Evolutionary conservation across 2,329 filamentous ascomycete species (phyloP), one percentile per base, ranked within the genome.

Genomic region (Beauveria bassiana): DNA sequence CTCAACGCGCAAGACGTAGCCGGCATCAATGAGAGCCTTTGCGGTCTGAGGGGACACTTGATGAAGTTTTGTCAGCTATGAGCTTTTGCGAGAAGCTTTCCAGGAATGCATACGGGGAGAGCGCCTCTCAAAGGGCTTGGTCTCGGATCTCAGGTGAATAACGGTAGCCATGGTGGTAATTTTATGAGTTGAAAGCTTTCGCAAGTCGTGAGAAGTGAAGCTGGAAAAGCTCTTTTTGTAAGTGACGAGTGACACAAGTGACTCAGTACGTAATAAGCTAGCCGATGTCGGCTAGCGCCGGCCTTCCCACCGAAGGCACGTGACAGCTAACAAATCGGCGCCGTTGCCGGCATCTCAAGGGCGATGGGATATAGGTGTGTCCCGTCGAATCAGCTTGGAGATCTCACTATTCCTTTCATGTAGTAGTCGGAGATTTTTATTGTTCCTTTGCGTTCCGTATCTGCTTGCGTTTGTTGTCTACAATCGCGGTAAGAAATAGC

Each of bases 1-100:
- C 76, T 90, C 88, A 46, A 90, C 83, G 61, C 83, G 82, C 68
- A 90, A 81, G 14, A 78, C 78, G 72, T 89, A 90, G 65, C 87
- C 87, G 53, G 86, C 86, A 66, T 88, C 82, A 61, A 89, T 76
- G 63, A 90, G 81, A 9, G 67, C 66, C 66, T 72, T 72, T 65
- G 69, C 67, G 20, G 59, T 60, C 57, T 66, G 42, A 40, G 68
- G 68, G 1, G 68, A 68, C 46, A 67, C 66, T 68, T 9, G 24
- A 9, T 3, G 2, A n/a, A 10, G 4, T 24, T 9, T 34, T 54
- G 53, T 57, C 31, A 57, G 52, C 22, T 26, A 31, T 31, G 26
- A 20, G 46, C 16, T 22, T 34, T 2, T 1, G 22, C 1, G 38
- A 22, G 14, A 3, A 9, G 20, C 14, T 43, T 47, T 26, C 7